These are phyloP conservation scores for Stentor coeruleus DNA, from an alignment of 73 alveolate genomes.

Conservation along the genomic window DNA sequence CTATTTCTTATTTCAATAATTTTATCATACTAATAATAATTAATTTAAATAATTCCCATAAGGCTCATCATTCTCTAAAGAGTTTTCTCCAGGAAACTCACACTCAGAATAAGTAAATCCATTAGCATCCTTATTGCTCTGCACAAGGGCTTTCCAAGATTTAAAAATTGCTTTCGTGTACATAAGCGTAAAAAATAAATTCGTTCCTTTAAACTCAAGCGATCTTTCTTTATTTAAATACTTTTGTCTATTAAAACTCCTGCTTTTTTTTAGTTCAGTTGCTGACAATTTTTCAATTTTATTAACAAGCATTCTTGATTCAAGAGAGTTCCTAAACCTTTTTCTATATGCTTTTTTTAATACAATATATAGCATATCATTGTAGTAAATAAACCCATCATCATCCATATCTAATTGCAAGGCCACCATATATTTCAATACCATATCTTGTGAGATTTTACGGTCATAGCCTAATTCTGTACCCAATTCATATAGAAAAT, in stretches of 20 bases:
- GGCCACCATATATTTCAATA: constrained; percentile 8
- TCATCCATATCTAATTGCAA: constrained; percentile 34
- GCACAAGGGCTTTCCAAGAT: not conserved
- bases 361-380: constrained; percentile 39
- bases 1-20: too few species aligned
- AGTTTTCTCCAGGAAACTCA: constrained; percentile 9
- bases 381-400: constrained; percentile 34
- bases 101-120: not conserved
- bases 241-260: too few species aligned
- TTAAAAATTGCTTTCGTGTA: not conserved
- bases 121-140: not conserved
- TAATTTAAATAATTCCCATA: too few species aligned
- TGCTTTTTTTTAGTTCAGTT: too few species aligned
- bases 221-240: too few species aligned
- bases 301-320: too few species aligned
- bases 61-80: too few species aligned
- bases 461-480: constrained; percentile 37
- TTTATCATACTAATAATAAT: too few species aligned
- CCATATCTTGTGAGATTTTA: constrained; percentile 18
- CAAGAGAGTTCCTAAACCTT: too few species aligned
- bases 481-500: constrained; percentile 22
- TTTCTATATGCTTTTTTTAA: constrained; percentile 29
- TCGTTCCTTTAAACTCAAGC: too few species aligned
- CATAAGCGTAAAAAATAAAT: not conserved
- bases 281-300: too few species aligned